Evolutionary conservation across 169 alveolate genomes (phyloP), one percentile per base, ranked within the genome.

Genomic region (Cardiosporidium cionae): DNA sequence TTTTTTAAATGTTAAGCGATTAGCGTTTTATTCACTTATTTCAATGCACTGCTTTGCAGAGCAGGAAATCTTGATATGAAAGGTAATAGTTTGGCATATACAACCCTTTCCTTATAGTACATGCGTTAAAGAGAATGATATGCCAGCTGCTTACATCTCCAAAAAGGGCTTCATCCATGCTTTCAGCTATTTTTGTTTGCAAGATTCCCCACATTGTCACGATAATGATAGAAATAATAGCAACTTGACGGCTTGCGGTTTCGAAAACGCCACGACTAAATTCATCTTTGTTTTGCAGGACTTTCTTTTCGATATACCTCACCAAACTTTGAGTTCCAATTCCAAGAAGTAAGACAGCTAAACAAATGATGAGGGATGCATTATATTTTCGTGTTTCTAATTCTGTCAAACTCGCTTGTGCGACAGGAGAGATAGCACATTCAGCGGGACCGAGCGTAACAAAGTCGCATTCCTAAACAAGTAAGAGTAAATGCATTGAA

Each of bases 171-270:
- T 71, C 80, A 68, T 89, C 94, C 34, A 89, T 76, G 22, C 79
- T 76, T 36, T 65, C 84, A 2, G 94, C 92, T 28, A 85, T 25
- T 32, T 85, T 88, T n/a, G 94, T 79, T 33, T 89, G 94, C 71
- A 89, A 79, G 54, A 79, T 79, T 44, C 89, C 86, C 91, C 92
- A 87, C 32, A 89, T 81, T 2, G 88, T 74, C 23, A 89, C 80
- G 44, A 80, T 86, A 44, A 89, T 84, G n/a, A 89, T 83, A 44
- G 91, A 85, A 52, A 89, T 89, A 44, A 81, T 54, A 7, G 92
- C 87, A 54, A 89, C 83, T 52, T 89, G 94, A 29, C 89, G 82
- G 78, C 81, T 86, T 27, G 91, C 88, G 28, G 87, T 85, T 65
- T 89, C 87, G 70, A 85, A 76, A 9, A 89, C 86, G 53, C 87